Evolutionary conservation across 2,329 filamentous ascomycete genomes (phyloP).

Genomic region (Zarea fungicola): DNA sequence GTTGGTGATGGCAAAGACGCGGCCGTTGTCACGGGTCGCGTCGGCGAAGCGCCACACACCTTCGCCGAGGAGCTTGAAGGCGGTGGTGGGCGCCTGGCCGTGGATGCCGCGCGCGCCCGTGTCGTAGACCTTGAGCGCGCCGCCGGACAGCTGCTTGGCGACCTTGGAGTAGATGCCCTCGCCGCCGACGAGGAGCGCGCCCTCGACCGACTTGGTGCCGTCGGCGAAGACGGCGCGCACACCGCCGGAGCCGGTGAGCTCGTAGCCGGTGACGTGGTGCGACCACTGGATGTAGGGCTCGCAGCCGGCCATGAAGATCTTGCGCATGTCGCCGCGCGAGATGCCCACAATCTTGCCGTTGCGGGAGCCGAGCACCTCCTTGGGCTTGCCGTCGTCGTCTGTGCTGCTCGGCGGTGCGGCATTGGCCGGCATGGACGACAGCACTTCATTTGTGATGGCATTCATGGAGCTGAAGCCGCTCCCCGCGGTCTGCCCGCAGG

Average conservation of each 20-base stretch:
- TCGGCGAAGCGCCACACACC: conserved; percentile 57
- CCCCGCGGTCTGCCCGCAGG: conserved; percentile 56
- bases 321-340: conserved; percentile 57
- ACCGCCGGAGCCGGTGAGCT: conserved; percentile 43
- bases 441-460: conserved; percentile 43
- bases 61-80: conserved; percentile 57
- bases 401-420: too few species aligned
- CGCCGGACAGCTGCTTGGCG: conserved; percentile 53
- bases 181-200: conserved; percentile 54
- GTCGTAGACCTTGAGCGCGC: conserved; percentile 56
- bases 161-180: conserved; percentile 59
- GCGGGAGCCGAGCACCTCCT: conserved; percentile 38
- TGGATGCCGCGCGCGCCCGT: conserved; percentile 60
- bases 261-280: conserved; percentile 53
- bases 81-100: conserved; percentile 56
- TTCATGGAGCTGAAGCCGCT: conserved; percentile 45
- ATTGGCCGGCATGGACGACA: neutral
- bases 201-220: conserved; percentile 53
- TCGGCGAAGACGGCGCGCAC: conserved; percentile 56
- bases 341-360: conserved; percentile 58
- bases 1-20: conserved; percentile 56
- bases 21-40: conserved; percentile 36
- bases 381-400: neutral
- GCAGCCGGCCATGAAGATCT: conserved; percentile 50
- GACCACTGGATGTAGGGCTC: conserved; percentile 52